Evolutionary conservation across 306 rosid species (phyloP), one percentile per base, ranked within the genome.

Genomic region (Citrullus colocynthis): DNA sequence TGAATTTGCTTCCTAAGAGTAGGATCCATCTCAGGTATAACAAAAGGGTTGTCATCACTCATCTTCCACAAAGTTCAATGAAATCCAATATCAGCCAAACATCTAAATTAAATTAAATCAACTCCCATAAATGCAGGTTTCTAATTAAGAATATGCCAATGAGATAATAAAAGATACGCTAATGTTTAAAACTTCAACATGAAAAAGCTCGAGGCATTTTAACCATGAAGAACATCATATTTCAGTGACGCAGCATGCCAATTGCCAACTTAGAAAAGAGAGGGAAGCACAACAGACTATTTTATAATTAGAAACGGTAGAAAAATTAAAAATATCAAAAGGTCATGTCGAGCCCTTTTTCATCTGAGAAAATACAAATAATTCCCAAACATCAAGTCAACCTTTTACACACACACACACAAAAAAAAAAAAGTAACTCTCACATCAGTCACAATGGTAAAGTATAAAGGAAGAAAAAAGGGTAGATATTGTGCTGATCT

Each of bases 1-100:
- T 95, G 97, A 87, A 95, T 95, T 86, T 92, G 97, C 54, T 84
- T 95, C 76, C 97, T 78, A 9, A 88, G 97, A 69, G 98, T 95
- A 49, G 97, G 85, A 77, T 95, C 99, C 99, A 95, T 95, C 88
- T 90, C 99, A 66, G 99, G 99, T 77, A 92, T 92, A 80, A 90
- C 86, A 76, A 78, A 86, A 79, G 97, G 97, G 80, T 95, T 90
- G 88, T 95, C 99, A 84, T 92, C 97, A 77, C 97, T 90, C 99
- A 92, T 95, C 97, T 95, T 89, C 80, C 86, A 82, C 60, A 65
- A 78, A 79, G 85, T 81, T 42, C 75, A 55, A 28, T 44, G 74
- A 85, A 56, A 54, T 32, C 32, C 18, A 59, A 59, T 58, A 36
- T 76, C 36, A 41, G 9, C 55, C 51, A 76, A 76, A 76, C 42